phyloP scores from a whole-genome alignment of 2,329 filamentous ascomycete species.

The Grosmannia huntii region DNA sequence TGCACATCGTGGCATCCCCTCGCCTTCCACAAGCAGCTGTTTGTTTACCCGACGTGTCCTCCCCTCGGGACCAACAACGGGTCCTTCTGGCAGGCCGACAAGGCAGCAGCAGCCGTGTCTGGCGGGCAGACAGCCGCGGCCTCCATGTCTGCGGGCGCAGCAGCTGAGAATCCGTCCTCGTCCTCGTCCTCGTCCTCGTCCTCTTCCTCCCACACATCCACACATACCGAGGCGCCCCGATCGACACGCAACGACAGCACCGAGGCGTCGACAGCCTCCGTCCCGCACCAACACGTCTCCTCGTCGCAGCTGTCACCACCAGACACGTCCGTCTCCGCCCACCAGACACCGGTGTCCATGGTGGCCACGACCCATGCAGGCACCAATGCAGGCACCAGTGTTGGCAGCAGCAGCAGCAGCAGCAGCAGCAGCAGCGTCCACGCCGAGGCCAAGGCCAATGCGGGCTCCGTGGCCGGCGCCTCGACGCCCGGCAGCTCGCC shows the following conservation, averaged over 20 bases:
- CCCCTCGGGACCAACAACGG: neutral
- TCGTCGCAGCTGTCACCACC: neutral
- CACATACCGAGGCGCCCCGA: neutral
- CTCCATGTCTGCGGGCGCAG: neutral
- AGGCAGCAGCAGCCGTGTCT: neutral
- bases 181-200: neutral
- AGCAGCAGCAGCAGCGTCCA: neutral
- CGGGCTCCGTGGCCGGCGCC: neutral
- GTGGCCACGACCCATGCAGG: too few species aligned
- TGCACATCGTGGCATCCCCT: conserved; percentile 2
- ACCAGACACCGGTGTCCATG: neutral
- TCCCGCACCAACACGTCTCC: neutral
- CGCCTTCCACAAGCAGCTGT: neutral
- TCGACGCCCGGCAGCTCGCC: conserved; percentile 42
- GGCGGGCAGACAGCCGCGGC: neutral
- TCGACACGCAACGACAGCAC: neutral
- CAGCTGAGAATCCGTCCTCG: neutral
- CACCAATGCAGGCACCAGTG: too few species aligned
- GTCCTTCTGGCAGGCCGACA: neutral
- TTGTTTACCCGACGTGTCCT: neutral
- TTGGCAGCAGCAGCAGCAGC: too few species aligned
- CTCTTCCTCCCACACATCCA: neutral
- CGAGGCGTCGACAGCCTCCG: too few species aligned
- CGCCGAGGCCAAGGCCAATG: neutral
- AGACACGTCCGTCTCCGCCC: neutral